These are phyloP conservation scores for Miscanthus lutarioriparius DNA, from an alignment of 176 grass and related monocot species.

Conservation along the genomic window DNA sequence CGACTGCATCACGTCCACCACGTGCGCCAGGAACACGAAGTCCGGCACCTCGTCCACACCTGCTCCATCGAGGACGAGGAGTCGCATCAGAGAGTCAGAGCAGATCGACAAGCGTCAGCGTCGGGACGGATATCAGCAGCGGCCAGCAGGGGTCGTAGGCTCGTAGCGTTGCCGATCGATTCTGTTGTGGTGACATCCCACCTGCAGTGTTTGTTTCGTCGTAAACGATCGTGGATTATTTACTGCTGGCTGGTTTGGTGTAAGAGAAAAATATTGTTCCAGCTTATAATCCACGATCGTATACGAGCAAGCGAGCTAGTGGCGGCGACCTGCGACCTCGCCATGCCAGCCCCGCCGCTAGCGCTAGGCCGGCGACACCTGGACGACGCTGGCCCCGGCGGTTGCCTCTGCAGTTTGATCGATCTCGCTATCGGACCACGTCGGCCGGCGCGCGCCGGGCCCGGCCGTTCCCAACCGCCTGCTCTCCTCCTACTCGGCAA, in stretches of 20 bases:
- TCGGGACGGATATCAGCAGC: constrained; percentile 4
- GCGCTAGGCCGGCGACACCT: background rate
- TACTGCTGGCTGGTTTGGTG: no score
- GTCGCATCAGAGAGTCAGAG: background rate
- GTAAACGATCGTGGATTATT: no score
- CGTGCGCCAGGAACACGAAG: constrained; percentile 90
- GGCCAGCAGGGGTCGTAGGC: background rate
- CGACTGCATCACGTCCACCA: constrained; percentile 76
- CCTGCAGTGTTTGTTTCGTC: no score
- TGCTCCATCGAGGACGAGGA: background rate
- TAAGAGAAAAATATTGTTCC: no score
- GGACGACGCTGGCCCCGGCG: background rate
- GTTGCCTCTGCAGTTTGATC: background rate
- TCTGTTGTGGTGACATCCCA: background rate
- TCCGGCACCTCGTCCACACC: constrained; percentile 66
- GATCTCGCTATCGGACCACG: background rate
- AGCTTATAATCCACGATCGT: no score
- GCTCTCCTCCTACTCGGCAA: background rate
- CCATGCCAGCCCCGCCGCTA: background rate
- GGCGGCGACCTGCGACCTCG: background rate
- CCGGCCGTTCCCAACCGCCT: background rate
- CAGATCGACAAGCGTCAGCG: background rate
- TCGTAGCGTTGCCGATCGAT: background rate
- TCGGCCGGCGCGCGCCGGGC: background rate
- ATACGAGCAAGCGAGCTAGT: no score